These are phyloP conservation scores for Pleurotus pulmonarius DNA, from an alignment of 768 basidiomycete genomes.

Conservation along the genomic window DNA sequence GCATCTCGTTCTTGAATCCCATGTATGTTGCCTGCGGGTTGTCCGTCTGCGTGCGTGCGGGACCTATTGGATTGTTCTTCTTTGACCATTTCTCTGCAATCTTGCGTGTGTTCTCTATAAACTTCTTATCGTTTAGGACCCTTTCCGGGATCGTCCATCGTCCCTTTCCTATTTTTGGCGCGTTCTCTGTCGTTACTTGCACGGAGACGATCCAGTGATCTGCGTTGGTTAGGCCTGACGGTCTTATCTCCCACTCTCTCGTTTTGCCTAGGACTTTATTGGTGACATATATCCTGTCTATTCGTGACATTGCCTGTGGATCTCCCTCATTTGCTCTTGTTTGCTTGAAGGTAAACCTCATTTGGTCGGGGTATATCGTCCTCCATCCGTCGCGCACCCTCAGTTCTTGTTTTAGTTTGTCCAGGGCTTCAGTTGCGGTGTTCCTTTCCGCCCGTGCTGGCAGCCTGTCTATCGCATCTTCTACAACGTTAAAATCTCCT, in stretches of 20 bases:
- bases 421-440: constrained; percentile 12
- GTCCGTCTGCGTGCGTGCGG: too few species aligned
- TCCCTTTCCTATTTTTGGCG: constrained; percentile 27
- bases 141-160: constrained; percentile 24
- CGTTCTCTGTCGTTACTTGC: constrained; percentile 12
- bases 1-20: background rate
- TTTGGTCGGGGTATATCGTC: constrained; percentile 13
- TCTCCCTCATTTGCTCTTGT: background rate
- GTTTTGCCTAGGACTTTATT: constrained; percentile 2
- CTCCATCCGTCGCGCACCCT: constrained; percentile 30
- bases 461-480: constrained; percentile 31
- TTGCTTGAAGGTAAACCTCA: constrained; percentile 23
- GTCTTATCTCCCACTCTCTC: constrained; percentile 22
- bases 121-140: constrained; percentile 16
- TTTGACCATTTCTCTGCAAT: background rate
- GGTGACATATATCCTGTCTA: constrained; percentile 32
- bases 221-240: constrained; percentile 13
- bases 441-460: constrained; percentile 20
- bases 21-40: background rate
- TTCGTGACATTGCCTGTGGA: constrained; percentile 18
- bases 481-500: constrained; percentile 40
- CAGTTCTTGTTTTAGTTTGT: constrained; percentile 15
- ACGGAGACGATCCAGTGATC: constrained; percentile 29
- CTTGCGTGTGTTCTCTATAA: constrained; percentile 8
- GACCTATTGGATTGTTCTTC: too few species aligned